phyloP scores from a whole-genome alignment of 1,284 basidiomycete genomes.

The Fomitiporia mediterranea region DNA sequence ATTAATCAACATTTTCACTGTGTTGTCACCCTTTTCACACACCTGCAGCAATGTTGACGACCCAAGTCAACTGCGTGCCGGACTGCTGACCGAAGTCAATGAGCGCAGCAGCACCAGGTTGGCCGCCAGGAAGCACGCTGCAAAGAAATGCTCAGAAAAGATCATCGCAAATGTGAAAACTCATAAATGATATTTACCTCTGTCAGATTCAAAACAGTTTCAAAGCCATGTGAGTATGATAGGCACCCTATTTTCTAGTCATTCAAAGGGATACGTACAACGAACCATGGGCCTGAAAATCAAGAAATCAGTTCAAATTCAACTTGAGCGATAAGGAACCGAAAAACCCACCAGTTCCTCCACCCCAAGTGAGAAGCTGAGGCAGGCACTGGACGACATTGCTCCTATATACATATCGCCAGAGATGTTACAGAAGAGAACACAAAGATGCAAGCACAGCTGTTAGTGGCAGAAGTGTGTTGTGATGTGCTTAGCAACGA shows the following conservation, averaged over 20 bases:
- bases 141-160: conserved; percentile 9
- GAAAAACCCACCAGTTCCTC: conserved; percentile 44
- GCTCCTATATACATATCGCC: conserved; percentile 27
- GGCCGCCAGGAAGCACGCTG: conserved; percentile 41
- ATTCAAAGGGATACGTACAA: conserved; percentile 15
- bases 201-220: no score
- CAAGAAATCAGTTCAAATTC: neutral
- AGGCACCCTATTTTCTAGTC: no score
- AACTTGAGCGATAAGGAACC: neutral
- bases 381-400: conserved; percentile 50
- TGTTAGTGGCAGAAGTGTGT: neutral
- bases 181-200: conserved; percentile 23
- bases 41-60: conserved; percentile 38
- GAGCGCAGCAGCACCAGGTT: conserved; percentile 35
- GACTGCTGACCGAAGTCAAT: conserved; percentile 34
- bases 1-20: neutral
- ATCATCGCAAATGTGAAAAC: no score
- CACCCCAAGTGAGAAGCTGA: conserved; percentile 41
- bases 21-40: conserved; percentile 21
- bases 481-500: conserved; percentile 16
- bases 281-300: conserved; percentile 21
- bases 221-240: no score
- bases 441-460: neutral
- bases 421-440: neutral
- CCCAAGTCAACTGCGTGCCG: conserved; percentile 43